Evolutionary conservation across 345 rosid species (phyloP), one percentile per base, ranked within the genome.

Genomic region (Combretum micranthum): DNA sequence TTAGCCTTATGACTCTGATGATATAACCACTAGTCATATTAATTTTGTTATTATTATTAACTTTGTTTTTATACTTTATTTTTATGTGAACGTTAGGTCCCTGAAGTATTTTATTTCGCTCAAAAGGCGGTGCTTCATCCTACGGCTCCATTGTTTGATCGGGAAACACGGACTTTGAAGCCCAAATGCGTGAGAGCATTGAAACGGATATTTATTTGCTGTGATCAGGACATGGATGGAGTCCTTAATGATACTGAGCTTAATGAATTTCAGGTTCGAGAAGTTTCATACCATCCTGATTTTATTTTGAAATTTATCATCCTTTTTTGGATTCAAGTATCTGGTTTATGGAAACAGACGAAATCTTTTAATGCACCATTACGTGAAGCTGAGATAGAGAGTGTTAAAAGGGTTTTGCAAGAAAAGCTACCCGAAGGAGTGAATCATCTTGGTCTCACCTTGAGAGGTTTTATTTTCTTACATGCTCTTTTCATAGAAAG

Each of bases 91-190:
- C 15, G 6, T 25, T 6, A 88, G 96, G 90, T 83, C 53, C 96
- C 93, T 58, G 96, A 88, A 32, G 93, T 81, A 60, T 88, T 88
- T 79, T 85, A 76, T 71, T 85, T 72, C 73, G 90, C 96, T 57
- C 80, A 77, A 63, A 88, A 75, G 59, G 93, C 96, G 42, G 93
- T 88, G 15, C 88, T 88, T 69, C 90, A 88, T 68, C 96, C 96
- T 37, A 81, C 80, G 62, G 70, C 77, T 70, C 96, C 96, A 17
- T 57, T 88, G 72, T 88, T 75, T 78, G 93, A 88, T 70, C 96
- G 76, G 67, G 93, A 88, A 63, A 75, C 64, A 57, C 93, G 85
- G 52, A 52, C 75, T 61, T 61, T 88, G 75, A 83, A 72, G 59
- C 88, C 88, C 5, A 83, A 80, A 52, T 83, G 88, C 63, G 69